Evolutionary conservation across 2,329 filamentous ascomycete genomes (phyloP).

Genomic region (Dactylellina leptospora): DNA sequence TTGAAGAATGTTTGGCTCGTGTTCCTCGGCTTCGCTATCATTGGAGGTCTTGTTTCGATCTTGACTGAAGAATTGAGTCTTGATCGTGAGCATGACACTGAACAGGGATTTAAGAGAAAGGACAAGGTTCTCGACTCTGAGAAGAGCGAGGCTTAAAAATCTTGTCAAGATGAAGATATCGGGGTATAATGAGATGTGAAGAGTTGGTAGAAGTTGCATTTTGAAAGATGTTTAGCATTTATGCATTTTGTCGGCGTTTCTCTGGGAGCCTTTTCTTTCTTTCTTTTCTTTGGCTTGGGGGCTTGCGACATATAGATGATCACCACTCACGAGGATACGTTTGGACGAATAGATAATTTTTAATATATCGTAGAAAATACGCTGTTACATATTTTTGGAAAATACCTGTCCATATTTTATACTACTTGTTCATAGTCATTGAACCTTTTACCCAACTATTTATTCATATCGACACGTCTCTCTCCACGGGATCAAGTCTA

Average conservation of each 20-base stretch:
- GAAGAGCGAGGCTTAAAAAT: slow-evolving; percentile 23
- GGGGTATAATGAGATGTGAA: background rate
- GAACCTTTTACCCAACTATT: too few species aligned
- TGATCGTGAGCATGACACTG: slow-evolving; percentile 63
- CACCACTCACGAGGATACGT: slow-evolving; percentile 15
- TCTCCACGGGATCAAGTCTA: too few species aligned
- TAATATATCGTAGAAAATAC: background rate
- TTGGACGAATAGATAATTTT: slow-evolving; percentile 14
- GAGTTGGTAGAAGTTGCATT: background rate
- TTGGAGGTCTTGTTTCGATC: slow-evolving; percentile 65
- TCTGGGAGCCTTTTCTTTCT: background rate
- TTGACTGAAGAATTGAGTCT: slow-evolving; percentile 66
- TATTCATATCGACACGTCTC: too few species aligned
- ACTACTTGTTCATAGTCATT: too few species aligned
- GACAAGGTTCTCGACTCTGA: slow-evolving; percentile 54
- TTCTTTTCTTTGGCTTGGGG: slow-evolving; percentile 3
- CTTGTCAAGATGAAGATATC: background rate
- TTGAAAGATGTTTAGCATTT: background rate
- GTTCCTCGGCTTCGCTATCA: slow-evolving; percentile 65
- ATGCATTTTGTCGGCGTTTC: background rate
- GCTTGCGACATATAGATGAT: too few species aligned
- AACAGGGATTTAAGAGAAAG: slow-evolving; percentile 64
- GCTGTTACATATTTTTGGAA: background rate
- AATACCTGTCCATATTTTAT: too few species aligned
- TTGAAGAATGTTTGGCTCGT: slow-evolving; percentile 68